Conservation (phyloP, 192 early-diverging fungal genomes). For the Ambispora gerdemannii region DNA sequence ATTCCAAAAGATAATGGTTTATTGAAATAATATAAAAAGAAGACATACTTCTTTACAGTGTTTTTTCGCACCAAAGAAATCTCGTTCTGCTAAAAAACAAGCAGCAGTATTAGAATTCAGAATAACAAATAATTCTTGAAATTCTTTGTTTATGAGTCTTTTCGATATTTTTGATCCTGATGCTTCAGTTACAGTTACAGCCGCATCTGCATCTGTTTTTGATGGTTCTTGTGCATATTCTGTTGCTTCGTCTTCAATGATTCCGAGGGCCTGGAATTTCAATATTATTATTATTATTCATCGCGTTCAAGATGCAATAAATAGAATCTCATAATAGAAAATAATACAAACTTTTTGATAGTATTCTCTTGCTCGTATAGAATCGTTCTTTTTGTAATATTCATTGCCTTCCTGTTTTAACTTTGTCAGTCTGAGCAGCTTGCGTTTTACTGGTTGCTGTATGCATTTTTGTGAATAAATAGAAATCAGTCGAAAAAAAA, state of each 20-base stretch:
- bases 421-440: constrained; percentile 15
- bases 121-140: neutral
- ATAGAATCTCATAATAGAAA: constrained; percentile 32
- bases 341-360: constrained; percentile 39
- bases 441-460: neutral
- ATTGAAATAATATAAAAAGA: too few species aligned
- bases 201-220: neutral
- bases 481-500: neutral
- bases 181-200: too few species aligned
- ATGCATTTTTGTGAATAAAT: neutral
- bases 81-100: constrained; percentile 17
- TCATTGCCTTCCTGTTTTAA: constrained; percentile 45
- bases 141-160: neutral
- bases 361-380: constrained; percentile 28
- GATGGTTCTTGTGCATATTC: neutral
- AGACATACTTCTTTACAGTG: constrained; percentile 30
- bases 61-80: constrained; percentile 31
- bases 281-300: neutral
- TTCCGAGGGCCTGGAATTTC: neutral
- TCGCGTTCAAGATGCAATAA: neutral
- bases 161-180: too few species aligned
- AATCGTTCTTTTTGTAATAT: constrained; percentile 36
- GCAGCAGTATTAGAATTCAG: constrained; percentile 1
- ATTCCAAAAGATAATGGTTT: too few species aligned
- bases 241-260: neutral